Base-by-base conservation (phyloP, 148 eudicot species). In the Oxyria digyna region DNA sequence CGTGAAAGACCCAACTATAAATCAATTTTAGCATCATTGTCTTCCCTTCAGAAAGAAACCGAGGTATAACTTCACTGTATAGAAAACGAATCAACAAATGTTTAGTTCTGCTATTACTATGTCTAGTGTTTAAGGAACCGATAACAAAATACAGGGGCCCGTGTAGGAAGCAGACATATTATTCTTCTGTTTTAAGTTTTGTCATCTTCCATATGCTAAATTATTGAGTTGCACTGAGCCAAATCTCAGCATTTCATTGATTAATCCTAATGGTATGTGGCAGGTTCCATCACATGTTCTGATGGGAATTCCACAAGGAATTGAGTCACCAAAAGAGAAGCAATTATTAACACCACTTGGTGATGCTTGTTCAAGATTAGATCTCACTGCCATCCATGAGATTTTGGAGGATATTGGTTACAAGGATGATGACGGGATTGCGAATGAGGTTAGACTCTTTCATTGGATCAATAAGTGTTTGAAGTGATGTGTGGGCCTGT, bases 201-300 rank as follows among this genome's bases (percentile, higher is more conserved):
- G 65, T 29, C 38, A 27, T 59, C 37, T 59, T 59, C 37, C 20
- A 29, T 59, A 29, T 6, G 2, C 38, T 31, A 15, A 29, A 59
- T 59, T 59, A 29, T 59, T 59, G 65, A 27, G 5, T 31, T 59
- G 38, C 65, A 59, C 37, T 27, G 37, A 14, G 65, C 38, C 65
- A 31, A 59, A 59, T 27, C 37, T 29, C 37, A 31, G 65, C 65
- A 59, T 31, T 59, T 29, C 65, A 29, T 29, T 59, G 65, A 59
- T 59, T 59, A 29, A 27, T 59, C 38, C 38, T 5, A 59, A 31
- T 59, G 65, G 37, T 59, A 59, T 59, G 9, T 59, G 38, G 65
- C 85, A 90, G 97, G 91, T 90, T 21, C 80, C 97, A 17, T 90
- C 97, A 66, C 83, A 84, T 82, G 85, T 82, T 67, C 79, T 90